A percentile compares a stretch with the other conserved stretches of the same genome.
Conservation (phyloP, 257 asterid genomes). For the Rehmannia glutinosa region DNA sequence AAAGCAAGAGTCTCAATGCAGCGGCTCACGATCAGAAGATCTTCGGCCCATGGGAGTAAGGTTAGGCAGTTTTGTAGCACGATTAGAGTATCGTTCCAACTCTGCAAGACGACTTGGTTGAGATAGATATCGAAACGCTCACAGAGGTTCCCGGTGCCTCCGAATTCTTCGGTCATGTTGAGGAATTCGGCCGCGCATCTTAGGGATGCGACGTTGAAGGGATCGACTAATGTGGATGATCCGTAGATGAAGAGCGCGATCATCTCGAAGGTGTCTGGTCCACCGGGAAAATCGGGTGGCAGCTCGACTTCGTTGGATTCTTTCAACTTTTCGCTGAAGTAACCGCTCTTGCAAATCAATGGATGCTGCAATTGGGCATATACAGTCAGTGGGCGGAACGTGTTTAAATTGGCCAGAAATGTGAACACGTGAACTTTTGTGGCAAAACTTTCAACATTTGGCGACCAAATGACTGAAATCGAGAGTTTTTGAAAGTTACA, state of each 20-base stretch:
- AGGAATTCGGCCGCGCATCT: constrained; percentile 77
- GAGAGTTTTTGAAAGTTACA: too few species aligned
- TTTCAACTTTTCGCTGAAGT: constrained; percentile 44
- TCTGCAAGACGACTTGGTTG: constrained; percentile 68
- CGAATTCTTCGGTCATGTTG: constrained; percentile 46
- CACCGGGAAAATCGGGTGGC: constrained; percentile 62
- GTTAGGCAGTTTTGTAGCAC: constrained; percentile 58
- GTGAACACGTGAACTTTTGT: too few species aligned
- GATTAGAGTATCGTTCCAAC: constrained; percentile 59
- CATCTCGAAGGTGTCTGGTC: constrained; percentile 57
- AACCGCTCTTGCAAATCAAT: constrained; percentile 53
- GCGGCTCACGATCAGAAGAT: constrained; percentile 59
- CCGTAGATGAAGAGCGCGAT: constrained; percentile 72
- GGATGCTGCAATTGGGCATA: constrained; percentile 48
- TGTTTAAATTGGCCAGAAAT: too few species aligned
- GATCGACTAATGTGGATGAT: constrained; percentile 53
- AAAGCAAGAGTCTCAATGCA: constrained; percentile 78
- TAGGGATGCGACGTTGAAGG: constrained; percentile 56
- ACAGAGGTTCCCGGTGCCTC: constrained; percentile 42
- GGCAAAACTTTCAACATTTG: too few species aligned
- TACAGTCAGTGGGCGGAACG: too few species aligned
- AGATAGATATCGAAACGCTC: constrained; percentile 65
- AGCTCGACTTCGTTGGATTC: constrained; percentile 51
- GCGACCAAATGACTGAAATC: too few species aligned
- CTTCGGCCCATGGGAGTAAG: constrained; percentile 60